phyloP scores from a whole-genome alignment of 495 filamentous ascomycete genomes.

The Emericellopsis terricola region DNA sequence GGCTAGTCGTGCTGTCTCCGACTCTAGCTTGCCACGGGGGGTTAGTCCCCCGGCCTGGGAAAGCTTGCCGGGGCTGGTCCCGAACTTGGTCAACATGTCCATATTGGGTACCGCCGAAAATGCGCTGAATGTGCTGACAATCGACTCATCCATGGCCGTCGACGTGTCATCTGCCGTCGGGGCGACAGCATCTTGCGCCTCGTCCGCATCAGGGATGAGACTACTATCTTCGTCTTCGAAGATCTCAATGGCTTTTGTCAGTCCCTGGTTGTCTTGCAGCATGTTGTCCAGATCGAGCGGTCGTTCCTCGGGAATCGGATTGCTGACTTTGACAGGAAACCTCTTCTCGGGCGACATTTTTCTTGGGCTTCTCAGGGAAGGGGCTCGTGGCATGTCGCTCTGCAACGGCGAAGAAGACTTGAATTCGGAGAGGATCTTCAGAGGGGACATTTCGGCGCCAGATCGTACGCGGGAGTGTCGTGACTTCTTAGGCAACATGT shows the following conservation, averaged over 20 bases:
- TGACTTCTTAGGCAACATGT: constrained; percentile 16
- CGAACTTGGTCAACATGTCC: constrained; percentile 57
- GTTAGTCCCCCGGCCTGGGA: constrained; percentile 11
- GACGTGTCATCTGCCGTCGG: constrained; percentile 14
- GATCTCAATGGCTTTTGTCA: constrained; percentile 29
- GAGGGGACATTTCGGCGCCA: constrained; percentile 27
- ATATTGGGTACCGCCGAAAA: constrained; percentile 82
- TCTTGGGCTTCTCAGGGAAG: constrained; percentile 14
- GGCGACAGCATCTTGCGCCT: constrained; percentile 1
- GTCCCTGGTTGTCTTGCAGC: constrained; percentile 19
- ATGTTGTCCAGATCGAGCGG: constrained; percentile 23
- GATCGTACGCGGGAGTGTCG: constrained; percentile 27
- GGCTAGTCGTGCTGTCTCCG: constrained; percentile 39
- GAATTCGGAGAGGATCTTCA: constrained; percentile 24
- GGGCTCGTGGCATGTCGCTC: constrained; percentile 8
- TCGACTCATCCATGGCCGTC: constrained; percentile 48
- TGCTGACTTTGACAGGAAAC: constrained; percentile 32
- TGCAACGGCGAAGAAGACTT: too few species aligned
- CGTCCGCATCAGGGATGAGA: constrained; percentile 8
- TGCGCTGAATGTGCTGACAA: constrained; percentile 46
- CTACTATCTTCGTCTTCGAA: constrained; percentile 28
- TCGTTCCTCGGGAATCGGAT: constrained; percentile 15
- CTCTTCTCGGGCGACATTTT: constrained; percentile 32
- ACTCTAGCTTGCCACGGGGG: constrained; percentile 13
- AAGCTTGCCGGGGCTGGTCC: constrained; percentile 32